phyloP scores from a whole-genome alignment of 257 asterid species.

The Solanum habrochaites region DNA sequence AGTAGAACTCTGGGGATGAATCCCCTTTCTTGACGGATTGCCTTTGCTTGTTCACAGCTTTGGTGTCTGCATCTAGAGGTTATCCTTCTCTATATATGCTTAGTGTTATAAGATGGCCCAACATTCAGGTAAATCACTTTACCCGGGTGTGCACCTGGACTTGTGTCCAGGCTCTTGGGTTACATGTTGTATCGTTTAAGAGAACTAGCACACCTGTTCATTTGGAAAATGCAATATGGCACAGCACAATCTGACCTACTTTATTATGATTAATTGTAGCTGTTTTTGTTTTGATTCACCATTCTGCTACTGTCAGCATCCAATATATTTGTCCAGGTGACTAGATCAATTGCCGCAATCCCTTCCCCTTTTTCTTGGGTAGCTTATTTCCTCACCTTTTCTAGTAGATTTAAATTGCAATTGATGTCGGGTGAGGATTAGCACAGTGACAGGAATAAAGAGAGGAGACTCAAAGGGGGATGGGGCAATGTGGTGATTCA shows the following conservation, averaged over 20 bases:
- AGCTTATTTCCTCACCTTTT: not conserved
- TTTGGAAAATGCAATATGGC: not conserved
- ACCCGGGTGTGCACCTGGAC: not conserved
- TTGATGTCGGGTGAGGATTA: not conserved
- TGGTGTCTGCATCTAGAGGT: not conserved
- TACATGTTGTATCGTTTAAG: not conserved
- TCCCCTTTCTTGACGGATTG: not conserved
- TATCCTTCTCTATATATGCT: not conserved
- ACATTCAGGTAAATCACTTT: not conserved
- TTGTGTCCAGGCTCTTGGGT: not conserved
- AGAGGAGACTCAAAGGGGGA: not conserved
- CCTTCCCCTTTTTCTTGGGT: not conserved
- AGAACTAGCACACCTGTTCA: not conserved
- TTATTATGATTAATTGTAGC: not conserved
- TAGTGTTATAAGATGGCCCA: not conserved
- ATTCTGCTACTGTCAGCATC: not conserved
- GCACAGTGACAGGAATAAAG: not conserved
- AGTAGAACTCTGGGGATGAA: not conserved
- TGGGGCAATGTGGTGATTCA: not conserved
- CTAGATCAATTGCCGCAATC: not conserved
- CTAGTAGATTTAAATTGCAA: not conserved
- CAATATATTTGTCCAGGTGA: not conserved
- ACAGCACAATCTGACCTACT: not conserved
- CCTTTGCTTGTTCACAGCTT: not conserved
- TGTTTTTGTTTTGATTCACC: not conserved